Conservation (phyloP, 176 grass and related monocot species). For the Tillandsia fasciculata region DNA sequence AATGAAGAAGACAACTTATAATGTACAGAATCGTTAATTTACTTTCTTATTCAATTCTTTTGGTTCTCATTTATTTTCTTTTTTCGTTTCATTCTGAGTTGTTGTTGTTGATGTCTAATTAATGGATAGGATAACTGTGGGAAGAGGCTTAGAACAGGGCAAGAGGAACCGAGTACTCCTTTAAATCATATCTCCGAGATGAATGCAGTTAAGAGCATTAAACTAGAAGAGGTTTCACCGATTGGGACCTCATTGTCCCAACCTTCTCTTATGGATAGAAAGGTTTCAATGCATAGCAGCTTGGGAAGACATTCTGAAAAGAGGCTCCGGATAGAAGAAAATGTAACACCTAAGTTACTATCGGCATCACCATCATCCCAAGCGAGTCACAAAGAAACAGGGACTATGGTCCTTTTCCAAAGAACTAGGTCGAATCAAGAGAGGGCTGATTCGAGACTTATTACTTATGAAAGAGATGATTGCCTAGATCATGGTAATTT, state of each 20-base stretch:
- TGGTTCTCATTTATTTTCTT: background rate
- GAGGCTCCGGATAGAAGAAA: background rate
- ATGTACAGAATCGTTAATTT: background rate
- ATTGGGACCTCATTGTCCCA: background rate
- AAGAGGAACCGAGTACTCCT: background rate
- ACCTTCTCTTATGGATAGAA: too few relatives aligned
- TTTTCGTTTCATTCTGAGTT: background rate
- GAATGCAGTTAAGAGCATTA: constrained; percentile 9
- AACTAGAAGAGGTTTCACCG: background rate
- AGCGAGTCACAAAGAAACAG: background rate
- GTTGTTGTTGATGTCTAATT: background rate
- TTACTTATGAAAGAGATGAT: background rate
- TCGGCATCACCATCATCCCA: background rate
- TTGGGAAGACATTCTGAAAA: too few relatives aligned
- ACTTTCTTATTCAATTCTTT: background rate
- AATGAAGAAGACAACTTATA: background rate
- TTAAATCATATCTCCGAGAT: background rate
- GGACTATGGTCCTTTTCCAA: background rate
- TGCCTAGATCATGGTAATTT: constrained; percentile 4
- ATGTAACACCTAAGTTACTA: background rate
- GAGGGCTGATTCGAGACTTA: background rate
- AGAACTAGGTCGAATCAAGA: background rate
- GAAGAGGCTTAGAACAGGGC: background rate
- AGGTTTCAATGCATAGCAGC: too few relatives aligned
- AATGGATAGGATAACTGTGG: background rate